Conservation (phyloP, 257 asterid species). For the Ophiorrhiza pumila region DNA sequence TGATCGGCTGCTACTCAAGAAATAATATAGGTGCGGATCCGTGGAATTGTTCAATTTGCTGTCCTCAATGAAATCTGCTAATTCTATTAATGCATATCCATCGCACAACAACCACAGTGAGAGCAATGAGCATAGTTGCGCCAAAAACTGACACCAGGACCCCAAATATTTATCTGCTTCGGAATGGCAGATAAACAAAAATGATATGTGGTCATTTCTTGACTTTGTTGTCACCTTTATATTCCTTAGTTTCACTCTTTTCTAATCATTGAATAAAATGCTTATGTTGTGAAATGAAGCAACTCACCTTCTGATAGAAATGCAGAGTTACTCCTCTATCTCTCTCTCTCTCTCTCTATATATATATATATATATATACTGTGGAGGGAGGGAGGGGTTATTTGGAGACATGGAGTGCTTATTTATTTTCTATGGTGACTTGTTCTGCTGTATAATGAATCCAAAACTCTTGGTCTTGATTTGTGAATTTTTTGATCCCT, state of each 20-base stretch:
- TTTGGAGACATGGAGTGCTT: no score
- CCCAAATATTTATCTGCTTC: conserved; percentile 41
- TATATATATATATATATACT: no score
- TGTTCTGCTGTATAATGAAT: background rate
- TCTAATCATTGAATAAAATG: background rate
- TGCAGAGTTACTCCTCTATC: background rate
- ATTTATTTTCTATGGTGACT: background rate
- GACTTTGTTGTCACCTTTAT: conserved; percentile 49
- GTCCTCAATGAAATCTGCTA: conserved; percentile 29
- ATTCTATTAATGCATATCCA: conserved; percentile 42
- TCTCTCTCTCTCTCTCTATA: no score
- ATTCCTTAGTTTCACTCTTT: background rate
- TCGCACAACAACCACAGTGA: conserved; percentile 35
- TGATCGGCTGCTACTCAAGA: conserved; percentile 67
- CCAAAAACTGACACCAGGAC: conserved; percentile 36
- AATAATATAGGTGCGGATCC: conserved; percentile 61
- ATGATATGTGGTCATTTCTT: background rate
- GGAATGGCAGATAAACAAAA: conserved; percentile 32
- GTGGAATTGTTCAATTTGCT: conserved; percentile 47
- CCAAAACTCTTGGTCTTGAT: background rate
- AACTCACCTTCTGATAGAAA: background rate
- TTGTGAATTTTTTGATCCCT: background rate
- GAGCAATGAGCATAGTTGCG: conserved; percentile 36
- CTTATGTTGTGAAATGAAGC: background rate
- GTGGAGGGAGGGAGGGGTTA: no score